Conservation (phyloP, 352 stramenopile genomes). For the Phytophthora podocarpi region DNA sequence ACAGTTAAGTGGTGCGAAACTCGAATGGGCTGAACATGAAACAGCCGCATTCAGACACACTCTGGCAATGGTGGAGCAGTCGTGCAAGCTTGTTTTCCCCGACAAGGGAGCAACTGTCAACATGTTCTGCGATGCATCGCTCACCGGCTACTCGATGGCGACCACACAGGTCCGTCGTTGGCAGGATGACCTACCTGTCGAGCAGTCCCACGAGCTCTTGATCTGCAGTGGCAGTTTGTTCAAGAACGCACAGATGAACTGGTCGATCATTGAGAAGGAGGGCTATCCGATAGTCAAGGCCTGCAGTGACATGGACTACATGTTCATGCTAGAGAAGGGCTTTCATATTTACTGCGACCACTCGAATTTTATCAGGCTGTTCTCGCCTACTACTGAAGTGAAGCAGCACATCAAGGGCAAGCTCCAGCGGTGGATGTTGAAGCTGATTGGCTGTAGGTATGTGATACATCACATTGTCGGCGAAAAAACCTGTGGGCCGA, state of each 20-base stretch:
- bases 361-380: slow-evolving; percentile 16
- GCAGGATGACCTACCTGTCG: neutral
- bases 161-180: slow-evolving; percentile 6
- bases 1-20: slow-evolving; percentile 6
- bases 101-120: neutral
- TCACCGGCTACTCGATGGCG: neutral
- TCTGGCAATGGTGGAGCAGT: slow-evolving; percentile 6
- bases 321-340: neutral
- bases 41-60: neutral
- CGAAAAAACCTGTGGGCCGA: slow-evolving; percentile 24
- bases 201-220: slow-evolving; percentile 9
- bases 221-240: slow-evolving; percentile 8
- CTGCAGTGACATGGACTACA: slow-evolving; percentile 14
- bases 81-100: slow-evolving; percentile 12
- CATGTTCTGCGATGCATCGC: slow-evolving; percentile 14
- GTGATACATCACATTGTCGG: slow-evolving; percentile 23
- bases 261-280: slow-evolving; percentile 16
- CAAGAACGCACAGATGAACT: slow-evolving; percentile 3
- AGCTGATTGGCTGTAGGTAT: slow-evolving; percentile 6
- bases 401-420: slow-evolving; percentile 17
- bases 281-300: slow-evolving; percentile 8
- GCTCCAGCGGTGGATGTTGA: slow-evolving; percentile 16
- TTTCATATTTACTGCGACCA: slow-evolving; percentile 17
- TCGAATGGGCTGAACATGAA: slow-evolving; percentile 10
- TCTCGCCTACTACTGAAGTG: slow-evolving; percentile 1